These are phyloP conservation scores for Tuber microsphaerosporum DNA, from an alignment of 495 filamentous ascomycete genomes.

Conservation along the genomic window DNA sequence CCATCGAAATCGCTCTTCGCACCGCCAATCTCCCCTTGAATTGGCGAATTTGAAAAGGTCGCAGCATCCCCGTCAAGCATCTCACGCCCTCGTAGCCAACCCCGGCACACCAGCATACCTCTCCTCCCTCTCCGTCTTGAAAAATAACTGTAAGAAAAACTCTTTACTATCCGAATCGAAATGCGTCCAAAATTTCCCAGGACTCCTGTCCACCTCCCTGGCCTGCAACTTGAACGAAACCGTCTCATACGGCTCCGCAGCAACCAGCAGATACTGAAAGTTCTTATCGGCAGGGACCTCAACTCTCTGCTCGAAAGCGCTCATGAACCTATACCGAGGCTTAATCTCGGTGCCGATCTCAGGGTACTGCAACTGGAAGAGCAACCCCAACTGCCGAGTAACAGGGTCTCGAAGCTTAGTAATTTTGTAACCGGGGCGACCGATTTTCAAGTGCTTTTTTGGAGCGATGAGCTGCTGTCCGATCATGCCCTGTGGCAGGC, in stretches of 20 bases:
- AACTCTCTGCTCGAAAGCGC: slow-evolving; percentile 89
- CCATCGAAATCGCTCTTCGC: neutral
- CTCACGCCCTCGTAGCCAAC: slow-evolving; percentile 53
- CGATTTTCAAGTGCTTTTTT: slow-evolving; percentile 90
- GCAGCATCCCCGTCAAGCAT: neutral
- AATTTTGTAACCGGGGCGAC: slow-evolving; percentile 94
- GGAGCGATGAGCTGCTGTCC: slow-evolving; percentile 63
- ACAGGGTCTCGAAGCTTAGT: slow-evolving; percentile 88
- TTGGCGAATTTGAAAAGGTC: neutral
- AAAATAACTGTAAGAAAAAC: slow-evolving; percentile 98
- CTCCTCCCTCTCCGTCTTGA: slow-evolving; percentile 97
- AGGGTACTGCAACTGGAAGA: slow-evolving; percentile 94
- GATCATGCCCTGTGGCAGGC: slow-evolving; percentile 64
- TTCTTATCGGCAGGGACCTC: slow-evolving; percentile 90
- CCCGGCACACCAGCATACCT: slow-evolving; percentile 89
- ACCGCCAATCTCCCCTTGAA: neutral
- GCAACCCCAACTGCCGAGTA: slow-evolving; percentile 77
- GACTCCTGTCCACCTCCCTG: slow-evolving; percentile 80
- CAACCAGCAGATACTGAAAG: slow-evolving; percentile 90
- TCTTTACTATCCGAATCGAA: slow-evolving; percentile 96
- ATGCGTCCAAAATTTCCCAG: slow-evolving; percentile 83
- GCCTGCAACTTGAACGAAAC: slow-evolving; percentile 95
- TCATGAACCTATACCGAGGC: slow-evolving; percentile 92
- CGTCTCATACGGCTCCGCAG: slow-evolving; percentile 96
- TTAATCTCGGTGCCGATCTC: slow-evolving; percentile 70